Base-by-base conservation (phyloP, 176 grass and related monocot species). In the Olyra latifolia region DNA sequence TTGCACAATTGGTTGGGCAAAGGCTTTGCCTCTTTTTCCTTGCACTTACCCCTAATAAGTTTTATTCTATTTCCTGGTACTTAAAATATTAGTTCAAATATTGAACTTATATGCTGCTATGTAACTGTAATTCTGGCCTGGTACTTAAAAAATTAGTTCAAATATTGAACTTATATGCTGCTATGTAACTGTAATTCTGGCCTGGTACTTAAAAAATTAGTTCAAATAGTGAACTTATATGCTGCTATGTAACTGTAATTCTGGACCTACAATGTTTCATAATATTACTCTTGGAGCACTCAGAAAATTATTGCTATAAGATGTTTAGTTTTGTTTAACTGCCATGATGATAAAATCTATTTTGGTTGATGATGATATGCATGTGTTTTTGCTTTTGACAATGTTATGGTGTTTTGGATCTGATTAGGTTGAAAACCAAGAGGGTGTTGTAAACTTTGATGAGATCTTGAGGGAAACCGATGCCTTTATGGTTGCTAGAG, bases 391-490 rank as follows among this genome's bases (percentile, higher is more conserved):
- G 41, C 24, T 48, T 64, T 2, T 45, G 28, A 14, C 19, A 8
- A 40, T 69, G 15, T 85, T 65, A 22, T 82, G 63, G 2, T 52
- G 2, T 24, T 23, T 8, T 79, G 62, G 14, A 13, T 89, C 56
- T 80, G 65, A 79, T 82, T 46, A 97, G 94, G 91, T 97, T 77
- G 94, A 97, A 60, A 97, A 94, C 82, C 94, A 97, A 80, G 94
- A 97, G 69, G 94, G 94, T 22, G 91, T 97, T 72, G 78, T 97
- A 12, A 97, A 97, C 82, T 97, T 97, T 19, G 91, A 94, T 53
- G 91, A 97, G 8, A 97, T 97, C 47, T 76, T 97, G 78, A 91
- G 91, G 66, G 94, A 94, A 88, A 97, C 94, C 20, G 94, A 97
- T 79, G 78, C 89, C 14, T 97, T 91, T 79, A 97, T 94, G 94